Percentiles rank a stretch among this genome's conserved stretches.
phyloP scores from a whole-genome alignment of 345 rosid genomes.

The Camelina laxa region DNA sequence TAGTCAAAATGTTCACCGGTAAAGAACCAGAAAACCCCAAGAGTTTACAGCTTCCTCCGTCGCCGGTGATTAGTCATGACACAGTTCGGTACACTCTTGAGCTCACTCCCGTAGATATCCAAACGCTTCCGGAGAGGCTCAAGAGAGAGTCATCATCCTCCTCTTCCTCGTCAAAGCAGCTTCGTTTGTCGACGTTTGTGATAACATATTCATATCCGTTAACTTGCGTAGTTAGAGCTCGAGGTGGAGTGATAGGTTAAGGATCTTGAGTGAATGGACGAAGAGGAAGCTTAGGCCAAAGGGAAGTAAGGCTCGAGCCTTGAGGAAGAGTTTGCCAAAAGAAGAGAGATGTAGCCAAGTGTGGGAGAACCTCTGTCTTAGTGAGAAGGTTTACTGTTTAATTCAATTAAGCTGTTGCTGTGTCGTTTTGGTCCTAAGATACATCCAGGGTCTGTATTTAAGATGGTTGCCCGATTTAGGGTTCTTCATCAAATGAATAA shows the following conservation, averaged over 20 bases:
- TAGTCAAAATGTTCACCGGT: background rate
- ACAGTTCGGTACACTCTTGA: slow-evolving; percentile 15
- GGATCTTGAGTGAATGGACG: too few species aligned
- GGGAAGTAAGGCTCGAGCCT: too few species aligned
- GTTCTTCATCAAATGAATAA: too few species aligned
- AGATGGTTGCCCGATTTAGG: too few species aligned
- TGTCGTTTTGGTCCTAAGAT: too few species aligned
- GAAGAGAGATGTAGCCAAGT: too few species aligned
- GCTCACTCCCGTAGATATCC: background rate
- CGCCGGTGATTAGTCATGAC: background rate
- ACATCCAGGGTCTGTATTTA: too few species aligned
- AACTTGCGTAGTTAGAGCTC: background rate
- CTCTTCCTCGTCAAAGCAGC: background rate
- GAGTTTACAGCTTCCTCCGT: slow-evolving; percentile 5
- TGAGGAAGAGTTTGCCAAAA: too few species aligned
- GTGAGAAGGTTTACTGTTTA: too few species aligned
- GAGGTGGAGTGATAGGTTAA: background rate
- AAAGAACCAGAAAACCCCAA: slow-evolving; percentile 10
- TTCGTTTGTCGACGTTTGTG: background rate
- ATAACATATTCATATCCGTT: background rate
- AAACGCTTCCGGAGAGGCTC: background rate
- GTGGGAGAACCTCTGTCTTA: too few species aligned
- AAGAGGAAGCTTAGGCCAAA: too few species aligned
- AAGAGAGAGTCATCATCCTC: background rate
- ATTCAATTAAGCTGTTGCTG: too few species aligned